Conservation (phyloP, 2,329 filamentous ascomycete genomes). For the Colletotrichum siamense region DNA sequence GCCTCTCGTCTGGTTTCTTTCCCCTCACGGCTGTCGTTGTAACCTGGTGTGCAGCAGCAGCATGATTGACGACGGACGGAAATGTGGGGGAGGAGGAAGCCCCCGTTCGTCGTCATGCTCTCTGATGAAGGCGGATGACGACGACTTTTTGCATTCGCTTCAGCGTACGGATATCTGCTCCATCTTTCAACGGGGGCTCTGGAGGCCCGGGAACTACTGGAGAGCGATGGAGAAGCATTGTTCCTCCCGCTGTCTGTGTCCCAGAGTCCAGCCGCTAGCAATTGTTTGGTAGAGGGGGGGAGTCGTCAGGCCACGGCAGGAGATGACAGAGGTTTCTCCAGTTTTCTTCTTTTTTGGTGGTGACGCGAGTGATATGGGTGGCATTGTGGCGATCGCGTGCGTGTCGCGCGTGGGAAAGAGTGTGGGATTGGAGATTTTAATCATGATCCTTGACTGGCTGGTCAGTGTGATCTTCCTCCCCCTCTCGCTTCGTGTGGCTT, state of each 20-base stretch:
- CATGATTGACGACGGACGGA: neutral
- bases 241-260: neutral
- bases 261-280: neutral
- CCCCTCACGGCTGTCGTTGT: neutral
- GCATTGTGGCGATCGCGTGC: slow-evolving; percentile 7
- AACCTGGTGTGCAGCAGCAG: neutral
- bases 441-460: neutral
- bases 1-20: neutral
- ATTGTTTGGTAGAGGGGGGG: neutral
- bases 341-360: neutral
- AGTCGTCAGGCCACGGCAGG: neutral
- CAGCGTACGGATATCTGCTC: neutral
- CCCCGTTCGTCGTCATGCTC: neutral
- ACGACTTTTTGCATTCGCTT: neutral
- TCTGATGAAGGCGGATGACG: slow-evolving; percentile 13
- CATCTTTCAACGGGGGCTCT: neutral
- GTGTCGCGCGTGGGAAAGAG: neutral
- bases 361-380: neutral
- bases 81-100: neutral
- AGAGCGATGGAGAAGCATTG: neutral
- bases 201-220: neutral
- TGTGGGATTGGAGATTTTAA: neutral
- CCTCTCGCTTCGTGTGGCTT: neutral
- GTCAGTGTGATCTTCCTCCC: neutral
- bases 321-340: neutral